Evolutionary conservation across 2,329 filamentous ascomycete genomes (phyloP).

Genomic region (Nemania sp.): DNA sequence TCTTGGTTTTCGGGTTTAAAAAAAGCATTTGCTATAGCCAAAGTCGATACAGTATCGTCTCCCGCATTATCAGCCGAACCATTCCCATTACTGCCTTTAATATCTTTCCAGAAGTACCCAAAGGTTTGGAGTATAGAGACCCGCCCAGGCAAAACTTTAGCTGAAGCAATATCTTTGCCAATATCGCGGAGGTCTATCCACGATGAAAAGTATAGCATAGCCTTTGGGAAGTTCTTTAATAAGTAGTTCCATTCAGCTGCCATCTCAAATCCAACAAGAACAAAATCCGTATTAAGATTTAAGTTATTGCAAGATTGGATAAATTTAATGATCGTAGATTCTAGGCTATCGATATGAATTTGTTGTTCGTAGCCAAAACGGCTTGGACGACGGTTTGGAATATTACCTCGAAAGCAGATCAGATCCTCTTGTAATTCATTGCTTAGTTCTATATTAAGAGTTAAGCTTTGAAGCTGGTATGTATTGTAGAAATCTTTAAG

Average conservation of each 20-base stretch:
- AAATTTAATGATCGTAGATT: conserved; percentile 28
- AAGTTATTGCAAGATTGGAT: conserved; percentile 19
- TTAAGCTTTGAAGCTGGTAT: conserved; percentile 24
- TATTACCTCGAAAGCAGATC: conserved; percentile 22
- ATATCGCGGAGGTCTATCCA: conserved; percentile 30
- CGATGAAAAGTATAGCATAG: conserved; percentile 27
- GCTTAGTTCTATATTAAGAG: conserved; percentile 25
- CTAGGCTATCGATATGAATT: conserved; percentile 14
- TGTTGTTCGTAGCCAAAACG: conserved; percentile 21
- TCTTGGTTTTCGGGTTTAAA: conserved; percentile 21
- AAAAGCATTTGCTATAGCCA: conserved; percentile 22
- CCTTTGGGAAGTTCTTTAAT: conserved; percentile 21
- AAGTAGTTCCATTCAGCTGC: conserved; percentile 30
- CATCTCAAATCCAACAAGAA: conserved; percentile 30
- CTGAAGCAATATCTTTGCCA: conserved; percentile 19
- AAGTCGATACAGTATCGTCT: conserved; percentile 25
- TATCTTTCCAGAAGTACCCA: conserved; percentile 23
- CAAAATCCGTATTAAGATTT: conserved; percentile 13
- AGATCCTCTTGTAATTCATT: conserved; percentile 14
- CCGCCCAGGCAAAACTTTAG: conserved; percentile 20
- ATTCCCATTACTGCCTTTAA: conserved; percentile 20
- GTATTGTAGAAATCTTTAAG: conserved; percentile 17
- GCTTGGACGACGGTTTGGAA: conserved; percentile 23
- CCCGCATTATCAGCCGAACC: conserved; percentile 21
- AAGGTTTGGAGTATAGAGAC: conserved; percentile 22